Base-by-base conservation (phyloP, 202 grass and related monocot genomes). In the Digitaria exilis region DNA sequence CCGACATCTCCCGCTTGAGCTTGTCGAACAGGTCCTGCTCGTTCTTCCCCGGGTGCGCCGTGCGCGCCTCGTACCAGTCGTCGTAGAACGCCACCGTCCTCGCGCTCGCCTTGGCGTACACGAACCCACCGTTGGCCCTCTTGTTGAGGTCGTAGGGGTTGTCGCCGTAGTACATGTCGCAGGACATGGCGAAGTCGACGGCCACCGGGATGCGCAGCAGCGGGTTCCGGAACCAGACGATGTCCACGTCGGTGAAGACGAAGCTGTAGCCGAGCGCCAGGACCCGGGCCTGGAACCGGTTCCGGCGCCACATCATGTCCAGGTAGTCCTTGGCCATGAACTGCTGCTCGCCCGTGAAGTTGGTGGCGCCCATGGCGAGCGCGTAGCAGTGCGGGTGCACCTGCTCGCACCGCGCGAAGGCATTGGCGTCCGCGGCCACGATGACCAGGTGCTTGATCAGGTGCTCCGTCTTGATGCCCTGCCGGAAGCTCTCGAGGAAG, bases 181-280 rank as follows among this genome's bases (percentile, higher is more conserved):
- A 82, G 0, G 89, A 59, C 21, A 94, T 86, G 60, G 76, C 54
- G 55, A 94, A 57, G 17, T 91, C 71, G 18, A 68, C 68, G 71
- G 35, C 73, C 9, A 84, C 72, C 0, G 86, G 75, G 65, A 94
- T 46, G 58, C 80, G 86, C 9, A 71, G 76, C 69, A 89, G 85
- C 3, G 89, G 86, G 64, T 91, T 87, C 21, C 92, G 77, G 50
- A 91, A 82, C 92, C 92, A 94, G 19, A 94, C 37, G 29, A 91
- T 81, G 49, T 94, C 89, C 42, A 89, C 67, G 88, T 94, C 92
- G 71, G 92, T 84, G 87, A 90, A 95, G 5, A 92, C 74, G 61
- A 92, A 92, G 77, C 65, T 85, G 84, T 84, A 94, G 66, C 92
- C 87, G 1, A 94, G 79, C 69, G 79, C 39, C 7, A 94, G 52